Conservation (phyloP, 768 basidiomycete genomes). For the Obba rivulosa region DNA sequence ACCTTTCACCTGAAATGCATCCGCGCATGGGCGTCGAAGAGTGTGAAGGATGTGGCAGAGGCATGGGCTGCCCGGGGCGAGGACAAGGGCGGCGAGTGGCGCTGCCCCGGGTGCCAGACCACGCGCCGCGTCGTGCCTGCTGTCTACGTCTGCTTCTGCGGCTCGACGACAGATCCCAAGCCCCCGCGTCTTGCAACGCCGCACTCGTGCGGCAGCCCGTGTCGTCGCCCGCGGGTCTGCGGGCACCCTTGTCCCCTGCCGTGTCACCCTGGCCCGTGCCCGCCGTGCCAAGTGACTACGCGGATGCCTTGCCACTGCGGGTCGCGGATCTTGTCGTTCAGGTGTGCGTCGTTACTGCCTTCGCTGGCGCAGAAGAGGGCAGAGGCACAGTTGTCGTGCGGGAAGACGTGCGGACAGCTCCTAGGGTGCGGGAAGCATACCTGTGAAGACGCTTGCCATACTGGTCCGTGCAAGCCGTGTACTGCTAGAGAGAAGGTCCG, state of each 20-base stretch:
- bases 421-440: slow-evolving; percentile 71
- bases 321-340: slow-evolving; percentile 49
- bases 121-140: slow-evolving; percentile 63
- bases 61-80: slow-evolving; percentile 74
- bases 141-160: slow-evolving; percentile 85
- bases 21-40: slow-evolving; percentile 80
- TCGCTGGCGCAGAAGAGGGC: slow-evolving; percentile 13
- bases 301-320: slow-evolving; percentile 77
- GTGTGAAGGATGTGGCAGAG: slow-evolving; percentile 63
- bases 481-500: slow-evolving; percentile 40
- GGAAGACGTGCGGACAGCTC: slow-evolving; percentile 30
- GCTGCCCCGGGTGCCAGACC: slow-evolving; percentile 90
- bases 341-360: slow-evolving; percentile 44
- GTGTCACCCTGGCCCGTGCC: slow-evolving; percentile 97
- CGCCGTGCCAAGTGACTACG: slow-evolving; percentile 82
- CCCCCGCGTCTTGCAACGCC: slow-evolving; percentile 65
- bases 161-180: slow-evolving; percentile 65
- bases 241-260: slow-evolving; percentile 76
- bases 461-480: slow-evolving; percentile 70
- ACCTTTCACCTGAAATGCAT: slow-evolving; percentile 92
- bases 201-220: slow-evolving; percentile 71
- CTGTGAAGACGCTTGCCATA: slow-evolving; percentile 71
- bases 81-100: slow-evolving; percentile 72
- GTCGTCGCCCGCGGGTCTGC: slow-evolving; percentile 60
- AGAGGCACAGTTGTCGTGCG: slow-evolving; percentile 31